These are phyloP conservation scores for Penicillium desertorum DNA, from an alignment of 495 filamentous ascomycete genomes.

Conservation along the genomic window DNA sequence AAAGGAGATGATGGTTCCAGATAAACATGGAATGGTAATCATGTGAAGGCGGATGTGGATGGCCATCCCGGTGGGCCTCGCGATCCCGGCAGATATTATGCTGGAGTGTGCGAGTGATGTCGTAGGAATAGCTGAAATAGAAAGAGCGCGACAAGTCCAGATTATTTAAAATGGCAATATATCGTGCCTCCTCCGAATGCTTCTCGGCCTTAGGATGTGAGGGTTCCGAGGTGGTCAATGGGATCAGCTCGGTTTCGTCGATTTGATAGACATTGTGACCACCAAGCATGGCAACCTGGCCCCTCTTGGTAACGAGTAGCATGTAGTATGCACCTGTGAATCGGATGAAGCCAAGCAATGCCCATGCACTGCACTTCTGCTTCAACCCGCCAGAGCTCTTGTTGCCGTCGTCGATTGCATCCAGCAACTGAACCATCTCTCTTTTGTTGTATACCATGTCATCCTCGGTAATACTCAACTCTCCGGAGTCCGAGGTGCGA, in stretches of 20 bases:
- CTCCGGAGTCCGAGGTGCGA: slow-evolving; percentile 76
- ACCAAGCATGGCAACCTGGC: slow-evolving; percentile 91
- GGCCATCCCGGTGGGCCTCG: slow-evolving; percentile 62
- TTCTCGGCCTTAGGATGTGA: slow-evolving; percentile 72
- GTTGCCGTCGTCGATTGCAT: slow-evolving; percentile 95
- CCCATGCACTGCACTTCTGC: slow-evolving; percentile 88
- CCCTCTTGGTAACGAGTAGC: slow-evolving; percentile 92
- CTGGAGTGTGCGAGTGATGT: slow-evolving; percentile 90
- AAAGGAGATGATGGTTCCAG: slow-evolving; percentile 90
- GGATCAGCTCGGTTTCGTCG: slow-evolving; percentile 91
- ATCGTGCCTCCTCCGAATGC: slow-evolving; percentile 86
- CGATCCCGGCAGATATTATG: slow-evolving; percentile 87
- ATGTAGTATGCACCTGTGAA: slow-evolving; percentile 98
- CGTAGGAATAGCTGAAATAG: slow-evolving; percentile 98
- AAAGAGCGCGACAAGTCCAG: slow-evolving; percentile 87
- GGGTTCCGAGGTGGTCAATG: slow-evolving; percentile 64
- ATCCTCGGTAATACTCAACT: slow-evolving; percentile 84
- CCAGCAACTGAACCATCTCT: slow-evolving; percentile 89
- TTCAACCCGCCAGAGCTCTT: slow-evolving; percentile 87
- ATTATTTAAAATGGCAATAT: slow-evolving; percentile 83
- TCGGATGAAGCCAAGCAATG: slow-evolving; percentile 87
- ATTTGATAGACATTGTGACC: slow-evolving; percentile 95
- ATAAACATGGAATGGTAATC: slow-evolving; percentile 95
- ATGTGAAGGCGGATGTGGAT: slow-evolving; percentile 52
- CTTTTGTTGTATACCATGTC: slow-evolving; percentile 89